phyloP scores from a whole-genome alignment of 306 rosid genomes.

The Castanospermum australe region DNA sequence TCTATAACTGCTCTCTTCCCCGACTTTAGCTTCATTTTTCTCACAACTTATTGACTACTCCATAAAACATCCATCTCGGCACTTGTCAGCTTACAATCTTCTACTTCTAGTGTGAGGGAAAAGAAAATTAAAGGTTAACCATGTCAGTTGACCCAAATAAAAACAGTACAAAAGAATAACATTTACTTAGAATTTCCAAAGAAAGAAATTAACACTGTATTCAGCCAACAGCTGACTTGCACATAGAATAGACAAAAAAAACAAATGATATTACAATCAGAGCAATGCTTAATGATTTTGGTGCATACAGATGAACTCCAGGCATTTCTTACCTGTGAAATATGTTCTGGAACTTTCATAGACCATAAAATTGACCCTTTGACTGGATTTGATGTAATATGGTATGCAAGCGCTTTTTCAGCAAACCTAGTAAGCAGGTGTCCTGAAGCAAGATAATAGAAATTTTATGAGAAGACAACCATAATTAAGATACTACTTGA shows the following conservation, averaged over 20 bases:
- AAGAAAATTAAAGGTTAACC: not conserved
- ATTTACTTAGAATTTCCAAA: not conserved
- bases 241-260: not conserved
- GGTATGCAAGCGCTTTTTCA: conserved; percentile 78
- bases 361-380: conserved; percentile 86
- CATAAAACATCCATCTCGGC: not conserved
- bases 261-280: not conserved
- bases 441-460: conserved; percentile 46
- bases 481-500: not conserved
- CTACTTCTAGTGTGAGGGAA: not conserved
- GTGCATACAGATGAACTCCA: not conserved
- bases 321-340: conserved; percentile 61
- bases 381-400: conserved; percentile 78
- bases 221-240: not conserved
- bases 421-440: conserved; percentile 82
- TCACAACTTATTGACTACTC: not conserved
- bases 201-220: not conserved
- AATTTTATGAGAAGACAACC: conserved; percentile 15
- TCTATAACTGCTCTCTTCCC: not conserved
- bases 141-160: not conserved
- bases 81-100: not conserved
- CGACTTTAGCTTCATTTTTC: not conserved
- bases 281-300: conserved; percentile 10
- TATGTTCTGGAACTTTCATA: conserved; percentile 81
- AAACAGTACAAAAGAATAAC: not conserved